These are phyloP conservation scores for Bromus sterilis DNA, from an alignment of 176 grass and related monocot genomes.

Conservation along the genomic window DNA sequence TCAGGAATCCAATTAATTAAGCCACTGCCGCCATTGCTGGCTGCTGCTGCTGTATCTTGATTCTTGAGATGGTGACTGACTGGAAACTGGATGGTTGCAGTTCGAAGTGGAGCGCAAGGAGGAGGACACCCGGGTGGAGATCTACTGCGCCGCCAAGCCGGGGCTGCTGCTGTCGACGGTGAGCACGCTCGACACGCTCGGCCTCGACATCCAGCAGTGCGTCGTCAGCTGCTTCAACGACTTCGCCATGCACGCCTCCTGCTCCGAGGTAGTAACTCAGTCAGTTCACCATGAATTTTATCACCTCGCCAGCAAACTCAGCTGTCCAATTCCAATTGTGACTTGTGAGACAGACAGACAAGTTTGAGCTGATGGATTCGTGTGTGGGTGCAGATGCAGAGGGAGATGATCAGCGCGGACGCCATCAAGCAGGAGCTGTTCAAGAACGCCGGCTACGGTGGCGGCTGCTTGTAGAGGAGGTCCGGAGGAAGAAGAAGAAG, in stretches of 20 bases:
- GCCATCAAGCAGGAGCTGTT: constrained; percentile 83
- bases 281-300: too few species aligned
- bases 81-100: too few species aligned
- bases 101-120: constrained; percentile 87
- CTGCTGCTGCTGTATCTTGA: background rate
- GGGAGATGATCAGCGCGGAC: constrained; percentile 60
- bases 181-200: constrained; percentile 76
- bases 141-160: constrained; percentile 86
- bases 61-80: background rate
- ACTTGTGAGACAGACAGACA: too few species aligned
- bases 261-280: constrained; percentile 98
- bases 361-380: background rate
- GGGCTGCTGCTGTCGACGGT: constrained; percentile 84
- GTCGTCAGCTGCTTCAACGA: constrained; percentile 98
- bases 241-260: constrained; percentile 95
- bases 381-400: constrained; percentile 39
- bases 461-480: constrained; percentile 87
- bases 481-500: too few species aligned
- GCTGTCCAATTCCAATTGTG: too few species aligned
- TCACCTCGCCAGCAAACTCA: too few species aligned
- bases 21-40: too few species aligned
- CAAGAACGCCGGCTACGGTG: constrained; percentile 85
- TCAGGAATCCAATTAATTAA: too few species aligned
- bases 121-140: constrained; percentile 68
- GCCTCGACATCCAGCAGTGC: constrained; percentile 94